Evolutionary conservation across 108 stramenopile species (phyloP).

Genomic region (Cyclostephanos tholiformis): DNA sequence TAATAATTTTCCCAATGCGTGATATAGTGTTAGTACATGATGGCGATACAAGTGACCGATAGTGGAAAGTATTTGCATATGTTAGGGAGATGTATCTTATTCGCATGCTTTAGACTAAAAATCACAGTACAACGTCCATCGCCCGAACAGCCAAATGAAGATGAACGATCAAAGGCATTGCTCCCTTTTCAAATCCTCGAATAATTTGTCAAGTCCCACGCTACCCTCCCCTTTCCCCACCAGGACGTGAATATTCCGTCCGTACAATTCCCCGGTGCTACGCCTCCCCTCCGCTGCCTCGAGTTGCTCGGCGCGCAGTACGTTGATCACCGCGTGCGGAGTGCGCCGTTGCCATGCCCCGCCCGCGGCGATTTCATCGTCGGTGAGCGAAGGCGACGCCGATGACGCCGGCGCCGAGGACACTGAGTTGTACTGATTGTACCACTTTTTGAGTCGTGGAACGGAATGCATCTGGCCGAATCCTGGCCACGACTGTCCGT

Average conservation of each 20-base stretch:
- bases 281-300: constrained; percentile 75
- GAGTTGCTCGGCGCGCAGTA: constrained; percentile 76
- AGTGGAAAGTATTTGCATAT: not conserved
- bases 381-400: constrained; percentile 24
- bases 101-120: too few species aligned
- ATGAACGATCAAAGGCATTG: constrained; percentile 35
- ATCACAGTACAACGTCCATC: too few species aligned
- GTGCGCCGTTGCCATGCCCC: constrained; percentile 86
- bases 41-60: not conserved
- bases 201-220: constrained; percentile 59
- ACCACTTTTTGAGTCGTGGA: constrained; percentile 75
- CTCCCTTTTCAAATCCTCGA: constrained; percentile 62
- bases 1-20: constrained; percentile 76
- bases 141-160: too few species aligned
- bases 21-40: not conserved
- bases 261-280: constrained; percentile 57
- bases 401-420: constrained; percentile 13
- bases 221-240: constrained; percentile 52
- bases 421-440: constrained; percentile 25
- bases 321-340: constrained; percentile 82
- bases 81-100: too few species aligned
- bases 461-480: constrained; percentile 89
- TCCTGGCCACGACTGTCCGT: constrained; percentile 79
- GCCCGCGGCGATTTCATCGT: constrained; percentile 76
- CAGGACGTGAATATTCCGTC: constrained; percentile 64